A percentile compares a stretch with the other conserved stretches of the same genome.
Evolutionary conservation across 176 grass and related monocot species (phyloP).

Genomic region (Oryza glaberrima): DNA sequence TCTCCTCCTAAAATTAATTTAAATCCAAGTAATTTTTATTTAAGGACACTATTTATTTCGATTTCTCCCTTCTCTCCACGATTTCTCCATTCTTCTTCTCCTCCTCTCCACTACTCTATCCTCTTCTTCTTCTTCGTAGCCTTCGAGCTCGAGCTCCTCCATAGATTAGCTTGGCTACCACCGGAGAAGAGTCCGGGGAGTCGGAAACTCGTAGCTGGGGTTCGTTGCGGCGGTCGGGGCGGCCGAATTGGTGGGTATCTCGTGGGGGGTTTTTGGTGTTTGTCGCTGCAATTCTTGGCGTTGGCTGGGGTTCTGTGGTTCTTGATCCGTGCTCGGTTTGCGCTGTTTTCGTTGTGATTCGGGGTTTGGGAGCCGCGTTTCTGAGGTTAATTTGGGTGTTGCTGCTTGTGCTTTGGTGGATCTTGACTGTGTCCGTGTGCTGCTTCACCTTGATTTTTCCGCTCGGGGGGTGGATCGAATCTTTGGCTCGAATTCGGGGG

Average conservation of each 20-base stretch:
- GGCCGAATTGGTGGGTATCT: slow-evolving; percentile 28
- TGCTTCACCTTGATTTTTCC: slow-evolving; percentile 14
- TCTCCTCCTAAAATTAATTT: neutral
- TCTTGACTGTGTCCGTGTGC: neutral
- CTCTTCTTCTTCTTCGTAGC: neutral
- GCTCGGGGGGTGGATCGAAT: slow-evolving; percentile 30
- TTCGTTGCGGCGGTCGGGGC: neutral
- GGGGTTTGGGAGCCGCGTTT: neutral
- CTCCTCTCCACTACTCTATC: neutral
- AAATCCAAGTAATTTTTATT: neutral
- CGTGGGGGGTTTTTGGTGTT: neutral
- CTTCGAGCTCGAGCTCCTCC: slow-evolving; percentile 16
- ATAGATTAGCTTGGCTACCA: neutral
- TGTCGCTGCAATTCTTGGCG: neutral
- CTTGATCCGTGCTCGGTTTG: slow-evolving; percentile 19
- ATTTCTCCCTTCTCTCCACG: neutral
- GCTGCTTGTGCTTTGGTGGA: slow-evolving; percentile 18
- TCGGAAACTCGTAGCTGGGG: neutral
- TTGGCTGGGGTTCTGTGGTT: neutral
- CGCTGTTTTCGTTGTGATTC: slow-evolving; percentile 2
- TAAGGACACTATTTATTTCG: slow-evolving; percentile 35
- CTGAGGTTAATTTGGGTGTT: neutral
- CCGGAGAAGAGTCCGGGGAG: neutral
- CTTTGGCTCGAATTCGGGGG: slow-evolving; percentile 36
- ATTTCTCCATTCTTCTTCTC: slow-evolving; percentile 29